These are phyloP conservation scores for Fraxinus paxiana DNA, from an alignment of 305 asterid genomes.

Conservation along the genomic window DNA sequence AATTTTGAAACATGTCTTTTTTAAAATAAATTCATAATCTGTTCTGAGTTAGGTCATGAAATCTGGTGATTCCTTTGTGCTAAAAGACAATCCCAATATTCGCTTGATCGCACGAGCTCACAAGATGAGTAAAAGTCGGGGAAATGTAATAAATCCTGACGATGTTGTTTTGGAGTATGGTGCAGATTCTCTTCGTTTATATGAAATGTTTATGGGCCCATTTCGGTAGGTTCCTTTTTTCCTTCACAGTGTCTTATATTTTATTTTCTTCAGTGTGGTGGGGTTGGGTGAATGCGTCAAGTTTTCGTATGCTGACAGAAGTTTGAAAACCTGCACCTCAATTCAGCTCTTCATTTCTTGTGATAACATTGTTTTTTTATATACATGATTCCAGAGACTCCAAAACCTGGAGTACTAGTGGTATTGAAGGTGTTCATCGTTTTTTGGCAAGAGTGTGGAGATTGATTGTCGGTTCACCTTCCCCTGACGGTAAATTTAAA, in stretches of 20 bases:
- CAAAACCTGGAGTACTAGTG: conserved; percentile 93
- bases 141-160: conserved; percentile 94
- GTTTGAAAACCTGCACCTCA: not conserved
- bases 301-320: not conserved
- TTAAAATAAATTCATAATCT: not conserved
- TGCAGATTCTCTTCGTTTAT: conserved; percentile 92
- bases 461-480: conserved; percentile 74
- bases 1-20: conserved; percentile 1
- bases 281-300: not conserved
- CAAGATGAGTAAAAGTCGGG: conserved; percentile 99
- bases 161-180: conserved; percentile 88
- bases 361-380: not conserved
- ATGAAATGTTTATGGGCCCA: conserved; percentile 99
- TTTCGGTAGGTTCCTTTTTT: conserved; percentile 52
- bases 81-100: conserved; percentile 63
- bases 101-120: conserved; percentile 79
- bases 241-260: conserved; percentile 12
- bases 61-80: conserved; percentile 75
- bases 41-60: conserved; percentile 54
- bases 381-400: conserved; percentile 59
- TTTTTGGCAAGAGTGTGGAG: conserved; percentile 94
- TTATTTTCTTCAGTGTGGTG: not conserved
- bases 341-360: conserved; percentile 3
- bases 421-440: conserved; percentile 96
- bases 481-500: conserved; percentile 55